A percentile compares a stretch with the other conserved stretches of the same genome.
phyloP scores from a whole-genome alignment of 495 filamentous ascomycete genomes.

The Venustampulla echinocandica region DNA sequence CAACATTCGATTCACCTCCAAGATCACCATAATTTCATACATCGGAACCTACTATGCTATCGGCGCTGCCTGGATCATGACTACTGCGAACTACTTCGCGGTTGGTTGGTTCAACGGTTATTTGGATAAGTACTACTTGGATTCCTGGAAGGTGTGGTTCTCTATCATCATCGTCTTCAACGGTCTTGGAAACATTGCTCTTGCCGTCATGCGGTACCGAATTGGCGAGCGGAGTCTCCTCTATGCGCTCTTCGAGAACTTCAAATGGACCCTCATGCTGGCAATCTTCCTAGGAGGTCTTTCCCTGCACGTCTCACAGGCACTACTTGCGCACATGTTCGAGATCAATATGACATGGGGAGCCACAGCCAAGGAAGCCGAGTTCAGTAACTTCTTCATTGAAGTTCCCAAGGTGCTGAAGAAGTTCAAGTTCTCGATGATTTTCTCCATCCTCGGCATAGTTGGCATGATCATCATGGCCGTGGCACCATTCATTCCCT shows the following conservation, averaged over 20 bases:
- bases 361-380: conserved; percentile 61
- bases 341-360: conserved; percentile 68
- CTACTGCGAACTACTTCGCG: conserved; percentile 67
- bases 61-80: conserved; percentile 71
- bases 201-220: conserved; percentile 61
- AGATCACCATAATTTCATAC: conserved; percentile 74
- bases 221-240: conserved; percentile 47
- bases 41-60: conserved; percentile 86
- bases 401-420: conserved; percentile 69
- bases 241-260: conserved; percentile 54
- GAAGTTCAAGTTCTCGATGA: conserved; percentile 70
- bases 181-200: conserved; percentile 54
- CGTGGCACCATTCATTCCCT: conserved; percentile 52
- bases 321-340: conserved; percentile 61
- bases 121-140: conserved; percentile 67
- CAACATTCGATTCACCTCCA: conserved; percentile 68
- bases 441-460: conserved; percentile 53
- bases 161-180: conserved; percentile 66
- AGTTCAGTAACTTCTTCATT: conserved; percentile 71
- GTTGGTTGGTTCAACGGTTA: conserved; percentile 67
- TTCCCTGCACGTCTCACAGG: conserved; percentile 59
- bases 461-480: conserved; percentile 60
- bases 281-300: conserved; percentile 64
- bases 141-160: conserved; percentile 71
- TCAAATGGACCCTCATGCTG: conserved; percentile 64